Base-by-base conservation (phyloP, 257 asterid genomes). In the Apocynum venetum region DNA sequence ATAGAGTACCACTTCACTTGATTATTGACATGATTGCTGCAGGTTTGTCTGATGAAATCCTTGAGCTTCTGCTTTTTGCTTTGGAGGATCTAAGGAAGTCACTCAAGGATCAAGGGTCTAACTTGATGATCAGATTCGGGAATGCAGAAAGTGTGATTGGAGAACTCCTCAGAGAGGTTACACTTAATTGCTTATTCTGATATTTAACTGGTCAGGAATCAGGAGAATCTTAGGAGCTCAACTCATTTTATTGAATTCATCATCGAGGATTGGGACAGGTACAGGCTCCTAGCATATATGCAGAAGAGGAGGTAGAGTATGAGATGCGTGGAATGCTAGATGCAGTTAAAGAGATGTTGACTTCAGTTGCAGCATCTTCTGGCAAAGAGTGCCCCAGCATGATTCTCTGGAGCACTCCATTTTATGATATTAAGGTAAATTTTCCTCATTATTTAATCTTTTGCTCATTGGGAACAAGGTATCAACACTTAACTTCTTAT, bases 251-350 rank as follows among this genome's bases (percentile, higher is more conserved):
- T 83, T 89, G 77, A 63, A 80, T 81, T 87, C 87, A 83, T 85
- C 66, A 81, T 77, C 57, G 71, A 86, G 87, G 82, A 77, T 78
- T 79, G 84, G 84, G 82, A 89, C 94, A 94, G 97, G 97, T 92
- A 69, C 84, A 89, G 80, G 94, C 92, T 53, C 78, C 88, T 76
- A 82, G 83, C 84, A 84, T 94, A 80, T 89, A 88, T 76, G 87
- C 78, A 49, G 98, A 94, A 86, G 97, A 90, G 82, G 98, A 94
- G 90, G 89, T 87, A 82, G 98, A 94, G 88, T 85, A 87, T 78
- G 96, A 83, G 76, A 85, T 92, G 68, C 49, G 86, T 55, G 60
- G 76, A 76, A 76, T 94, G 86, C 73, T 93, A 43, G 90, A 91
- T 78, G 78, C 70, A 80, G 83, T 94, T 74, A 79, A 85, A 79